Conservation (phyloP, 306 rosid species). For the Argentina anserina region DNA sequence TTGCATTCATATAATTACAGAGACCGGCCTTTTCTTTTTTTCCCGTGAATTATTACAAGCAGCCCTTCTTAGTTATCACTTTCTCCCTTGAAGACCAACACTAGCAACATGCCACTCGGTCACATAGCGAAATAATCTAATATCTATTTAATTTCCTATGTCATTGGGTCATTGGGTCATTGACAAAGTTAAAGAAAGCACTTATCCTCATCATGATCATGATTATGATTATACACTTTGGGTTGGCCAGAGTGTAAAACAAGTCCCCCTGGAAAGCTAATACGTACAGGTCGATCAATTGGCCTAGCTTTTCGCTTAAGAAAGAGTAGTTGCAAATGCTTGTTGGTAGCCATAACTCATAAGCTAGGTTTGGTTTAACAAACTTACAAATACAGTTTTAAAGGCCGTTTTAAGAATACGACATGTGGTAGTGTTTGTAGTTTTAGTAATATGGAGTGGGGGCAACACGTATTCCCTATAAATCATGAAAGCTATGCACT, state of each 20-base stretch:
- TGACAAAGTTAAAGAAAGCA: slow-evolving; percentile 38
- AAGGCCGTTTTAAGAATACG: neutral
- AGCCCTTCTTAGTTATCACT: slow-evolving; percentile 1
- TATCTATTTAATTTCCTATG: slow-evolving; percentile 4
- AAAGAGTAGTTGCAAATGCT: neutral
- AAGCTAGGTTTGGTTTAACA: neutral
- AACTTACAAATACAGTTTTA: slow-evolving; percentile 3
- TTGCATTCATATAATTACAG: slow-evolving; percentile 27
- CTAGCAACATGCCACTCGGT: neutral
- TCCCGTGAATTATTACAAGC: neutral
- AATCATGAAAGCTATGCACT: slow-evolving; percentile 75
- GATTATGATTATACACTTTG: slow-evolving; percentile 27
- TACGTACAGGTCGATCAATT: neutral
- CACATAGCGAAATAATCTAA: slow-evolving; percentile 23
- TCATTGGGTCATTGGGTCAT: slow-evolving; percentile 22
- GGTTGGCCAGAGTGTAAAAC: slow-evolving; percentile 28
- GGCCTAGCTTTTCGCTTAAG: slow-evolving; percentile 1
- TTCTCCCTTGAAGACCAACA: slow-evolving; percentile 17
- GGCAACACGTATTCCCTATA: slow-evolving; percentile 42
- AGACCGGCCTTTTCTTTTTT: slow-evolving; percentile 21
- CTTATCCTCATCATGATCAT: slow-evolving; percentile 26
- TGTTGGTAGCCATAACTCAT: neutral
- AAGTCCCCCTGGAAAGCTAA: neutral
- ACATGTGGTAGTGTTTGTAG: neutral
- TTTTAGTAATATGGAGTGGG: slow-evolving; percentile 33